Conservation (phyloP, 306 rosid species). For the Rubus idaeus region DNA sequence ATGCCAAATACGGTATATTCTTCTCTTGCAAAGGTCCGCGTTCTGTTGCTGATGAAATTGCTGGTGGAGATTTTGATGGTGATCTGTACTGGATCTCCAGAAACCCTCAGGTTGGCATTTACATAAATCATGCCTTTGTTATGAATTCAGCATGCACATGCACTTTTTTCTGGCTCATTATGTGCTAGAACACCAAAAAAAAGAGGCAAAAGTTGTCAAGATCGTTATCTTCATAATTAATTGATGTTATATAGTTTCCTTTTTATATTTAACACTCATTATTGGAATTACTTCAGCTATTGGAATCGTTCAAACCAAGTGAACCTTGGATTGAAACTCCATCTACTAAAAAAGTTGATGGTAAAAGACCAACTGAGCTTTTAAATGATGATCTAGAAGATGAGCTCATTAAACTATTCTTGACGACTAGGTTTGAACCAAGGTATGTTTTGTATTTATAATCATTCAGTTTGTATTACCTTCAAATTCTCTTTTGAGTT, state of each 20-base stretch:
- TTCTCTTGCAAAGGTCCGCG: conserved; percentile 78
- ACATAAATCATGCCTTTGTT: not conserved
- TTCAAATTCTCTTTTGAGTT: not conserved
- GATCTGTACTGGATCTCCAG: conserved; percentile 80
- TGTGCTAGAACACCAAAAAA: not conserved
- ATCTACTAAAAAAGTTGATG: conserved; percentile 13
- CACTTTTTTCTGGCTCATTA: not conserved
- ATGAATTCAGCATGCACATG: not conserved
- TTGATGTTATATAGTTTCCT: not conserved
- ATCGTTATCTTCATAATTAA: not conserved
- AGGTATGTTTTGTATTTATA: conserved; percentile 45
- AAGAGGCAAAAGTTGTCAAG: not conserved
- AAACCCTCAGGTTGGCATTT: conserved; percentile 56
- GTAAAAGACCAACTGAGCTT: conserved; percentile 34
- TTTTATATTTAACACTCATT: conserved; percentile 17
- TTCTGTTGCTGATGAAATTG: conserved; percentile 79
- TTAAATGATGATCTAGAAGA: conserved; percentile 46
- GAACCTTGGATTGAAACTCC: conserved; percentile 66
- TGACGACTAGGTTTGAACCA: conserved; percentile 59
- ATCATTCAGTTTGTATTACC: not conserved
- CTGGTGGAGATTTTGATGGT: conserved; percentile 90
- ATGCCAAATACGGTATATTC: conserved; percentile 71
- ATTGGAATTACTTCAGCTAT: conserved; percentile 58
- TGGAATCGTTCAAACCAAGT: conserved; percentile 49
- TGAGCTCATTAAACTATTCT: conserved; percentile 50